Evolutionary conservation across 148 eudicot genomes (phyloP).

Genomic region (Chenopodium berlandieri): DNA sequence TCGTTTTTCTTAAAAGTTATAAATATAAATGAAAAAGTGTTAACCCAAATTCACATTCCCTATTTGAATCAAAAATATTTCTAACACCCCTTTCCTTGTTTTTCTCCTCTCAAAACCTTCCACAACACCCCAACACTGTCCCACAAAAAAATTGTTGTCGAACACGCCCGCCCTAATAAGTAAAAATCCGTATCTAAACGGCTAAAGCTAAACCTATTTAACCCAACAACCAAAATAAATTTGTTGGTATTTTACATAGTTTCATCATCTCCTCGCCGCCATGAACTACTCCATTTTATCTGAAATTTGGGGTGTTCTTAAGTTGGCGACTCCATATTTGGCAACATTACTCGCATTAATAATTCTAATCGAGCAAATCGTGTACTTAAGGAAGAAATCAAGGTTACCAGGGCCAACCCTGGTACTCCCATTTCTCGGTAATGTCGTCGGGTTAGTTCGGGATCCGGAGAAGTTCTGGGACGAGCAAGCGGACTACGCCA

Average conservation of each 20-base stretch:
- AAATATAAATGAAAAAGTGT: too few species aligned
- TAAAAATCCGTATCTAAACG: too few species aligned
- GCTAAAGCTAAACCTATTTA: too few species aligned
- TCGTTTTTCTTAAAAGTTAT: too few species aligned
- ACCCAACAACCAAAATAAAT: too few species aligned
- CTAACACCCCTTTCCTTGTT: not conserved
- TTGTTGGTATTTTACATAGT: too few species aligned
- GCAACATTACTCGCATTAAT: conserved; percentile 34
- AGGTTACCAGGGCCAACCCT: conserved; percentile 58
- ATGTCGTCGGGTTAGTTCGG: conserved; percentile 44
- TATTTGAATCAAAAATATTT: not conserved
- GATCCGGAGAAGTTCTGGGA: conserved; percentile 72
- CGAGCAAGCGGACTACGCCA: conserved; percentile 54
- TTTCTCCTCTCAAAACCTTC: not conserved
- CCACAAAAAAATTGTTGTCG: too few species aligned
- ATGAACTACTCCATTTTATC: not conserved
- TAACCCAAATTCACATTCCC: not conserved
- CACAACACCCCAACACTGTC: not conserved
- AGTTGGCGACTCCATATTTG: conserved; percentile 30
- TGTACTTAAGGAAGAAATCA: conserved; percentile 52
- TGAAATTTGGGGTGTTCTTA: conserved; percentile 21
- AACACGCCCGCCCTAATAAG: too few species aligned
- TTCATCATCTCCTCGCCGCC: not conserved
- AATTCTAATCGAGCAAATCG: conserved; percentile 48
- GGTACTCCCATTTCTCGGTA: conserved; percentile 67